These are phyloP conservation scores for Leccinum griseonigrum DNA, from an alignment of 1,284 basidiomycete species.

Conservation along the genomic window DNA sequence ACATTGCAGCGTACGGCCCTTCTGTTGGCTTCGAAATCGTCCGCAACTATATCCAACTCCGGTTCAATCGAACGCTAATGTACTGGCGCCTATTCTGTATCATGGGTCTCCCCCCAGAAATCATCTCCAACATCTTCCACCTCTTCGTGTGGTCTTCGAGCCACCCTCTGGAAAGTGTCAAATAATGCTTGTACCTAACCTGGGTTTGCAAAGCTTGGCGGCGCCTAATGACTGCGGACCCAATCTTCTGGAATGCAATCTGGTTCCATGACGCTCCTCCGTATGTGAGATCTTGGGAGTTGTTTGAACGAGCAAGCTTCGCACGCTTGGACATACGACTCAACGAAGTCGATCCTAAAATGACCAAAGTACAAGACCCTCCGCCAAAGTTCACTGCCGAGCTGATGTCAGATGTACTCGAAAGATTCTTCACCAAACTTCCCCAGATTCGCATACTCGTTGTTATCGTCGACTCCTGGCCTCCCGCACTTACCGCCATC, in stretches of 20 bases:
- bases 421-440: constrained; percentile 47
- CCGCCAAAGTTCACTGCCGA: constrained; percentile 37
- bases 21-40: constrained; percentile 14
- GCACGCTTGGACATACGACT: constrained; percentile 57
- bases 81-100: constrained; percentile 53
- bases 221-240: constrained; percentile 42
- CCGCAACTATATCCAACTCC: constrained; percentile 16
- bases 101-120: constrained; percentile 60
- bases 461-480: constrained; percentile 51
- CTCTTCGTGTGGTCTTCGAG: constrained; percentile 47
- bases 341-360: constrained; percentile 36
- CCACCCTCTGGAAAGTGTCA: constrained; percentile 35
- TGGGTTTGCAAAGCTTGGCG: constrained; percentile 61
- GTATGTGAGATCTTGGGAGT: constrained; percentile 49
- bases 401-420: constrained; percentile 46
- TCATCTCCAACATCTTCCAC: constrained; percentile 60
- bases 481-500: constrained; percentile 46
- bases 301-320: constrained; percentile 51
- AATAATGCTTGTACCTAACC: constrained; percentile 47
- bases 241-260: constrained; percentile 59
- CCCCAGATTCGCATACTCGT: constrained; percentile 54
- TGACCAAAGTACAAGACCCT: constrained; percentile 15
- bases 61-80: constrained; percentile 27
- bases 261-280: constrained; percentile 52
- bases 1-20: constrained; percentile 20